Base-by-base conservation (phyloP, 1,284 basidiomycete species). In the Rhodotorula sp. region DNA sequence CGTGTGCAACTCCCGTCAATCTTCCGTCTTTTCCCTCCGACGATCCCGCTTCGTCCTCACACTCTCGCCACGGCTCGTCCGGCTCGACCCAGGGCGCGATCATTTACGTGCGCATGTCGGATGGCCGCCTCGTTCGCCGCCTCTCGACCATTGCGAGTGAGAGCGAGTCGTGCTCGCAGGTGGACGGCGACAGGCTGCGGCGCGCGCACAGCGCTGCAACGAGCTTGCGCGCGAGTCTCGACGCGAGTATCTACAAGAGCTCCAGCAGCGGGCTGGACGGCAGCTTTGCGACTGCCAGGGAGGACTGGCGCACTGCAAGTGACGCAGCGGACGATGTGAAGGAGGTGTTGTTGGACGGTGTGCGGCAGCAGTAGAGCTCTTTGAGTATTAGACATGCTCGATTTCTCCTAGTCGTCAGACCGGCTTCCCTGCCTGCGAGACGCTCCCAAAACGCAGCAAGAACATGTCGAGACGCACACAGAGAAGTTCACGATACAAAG, bases 41-140 rank as follows among this genome's bases (percentile, higher is more conserved):
- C 57, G 34, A 1, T 23, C 23, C 25, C 61, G 7, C 17, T 14
- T 21, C 41, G 13, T 19, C 25, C 60, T 49, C 48, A 7, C 19
- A 14, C 27, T 41, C 60, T 9, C n/a, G 25, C 23, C 25, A 57
- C 21, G 67, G 62, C 45, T 68, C 67, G 1, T 68, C 67, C 44
- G 67, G 67, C 46, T 68, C 67, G 5, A 49, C 57, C 0, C 3
- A 14, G 1, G 68, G 64, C 17, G 45, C 60, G 10, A 49, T 62
- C 53, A 60, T 66, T 23, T 70, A 70, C 60, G 64, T 70, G 7
- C 34, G 68, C 44, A 70, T 70, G 68, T 48, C 60, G 10, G 64
- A 66, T 50, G 68, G 68, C 1, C 49, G 60, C 1, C 55, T 70
- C 27, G 68, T 70, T 2, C 64, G 68, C 0, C 60, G 68, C 10